Evolutionary conservation across 768 basidiomycete species (phyloP), one percentile per base, ranked within the genome.

Genomic region (Paxillus ammoniavirescens): DNA sequence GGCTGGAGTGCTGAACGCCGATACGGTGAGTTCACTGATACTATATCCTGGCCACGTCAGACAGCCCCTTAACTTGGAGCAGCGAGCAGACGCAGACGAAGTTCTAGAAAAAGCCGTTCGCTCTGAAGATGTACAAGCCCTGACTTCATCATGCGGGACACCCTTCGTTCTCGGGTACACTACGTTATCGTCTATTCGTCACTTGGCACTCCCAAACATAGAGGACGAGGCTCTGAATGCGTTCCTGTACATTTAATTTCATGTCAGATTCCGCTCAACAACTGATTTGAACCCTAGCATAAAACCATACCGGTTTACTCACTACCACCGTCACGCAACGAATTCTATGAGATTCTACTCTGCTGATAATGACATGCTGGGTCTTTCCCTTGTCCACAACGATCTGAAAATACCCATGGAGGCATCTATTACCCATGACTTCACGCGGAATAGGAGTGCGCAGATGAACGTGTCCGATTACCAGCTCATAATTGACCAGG

Each of bases 301-400:
- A 30, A 41, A 31, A 14, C 60, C 69, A 13, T 45, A 63, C 60
- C 56, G 65, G 52, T 53, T 81, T 36, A 73, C 85, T 37, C 72
- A 76, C 47, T 89, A 86, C 62, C 65, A 69, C 42, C 78, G 81
- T 12, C 85, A 87, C 37, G 64, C 75, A n/a, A 67, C 73, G 15
- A 66, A 70, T 6, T 80, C 82, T 4, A 71, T 89, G 54, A 79
- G 87, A n/a, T 89, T 86, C 57, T 85, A 91, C 60, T 69, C 82
- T 0, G 65, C 87, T 18, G 72, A 77, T 46, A 65, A 70, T 4
- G 63, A 74, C 9, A 54, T 62, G 12, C 65, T 70, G 37, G 57
- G 69, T 61, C 31, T 37, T 12, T n/a, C 51, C 48, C 67, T 21
- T 10, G 9, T 49, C 12, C 65, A 41, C 42, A 35, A 50, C 49